Base-by-base conservation (phyloP, 495 filamentous ascomycete genomes). In the Wilcoxina mikolae region DNA sequence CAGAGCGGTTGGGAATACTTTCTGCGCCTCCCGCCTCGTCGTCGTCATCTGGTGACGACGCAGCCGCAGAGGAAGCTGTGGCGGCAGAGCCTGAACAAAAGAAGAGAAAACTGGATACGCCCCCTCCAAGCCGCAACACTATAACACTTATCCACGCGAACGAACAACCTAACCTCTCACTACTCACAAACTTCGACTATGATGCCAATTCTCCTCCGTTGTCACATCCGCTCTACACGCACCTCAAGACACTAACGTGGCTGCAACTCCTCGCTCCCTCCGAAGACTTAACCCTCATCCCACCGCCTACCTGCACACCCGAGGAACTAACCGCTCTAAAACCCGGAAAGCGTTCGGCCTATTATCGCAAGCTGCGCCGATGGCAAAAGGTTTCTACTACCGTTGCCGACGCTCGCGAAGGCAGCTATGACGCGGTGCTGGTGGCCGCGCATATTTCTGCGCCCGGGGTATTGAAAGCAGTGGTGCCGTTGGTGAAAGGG, bases 1-100 rank as follows among this genome's bases (percentile, higher is more conserved):
- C 91, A 0, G 91, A 98, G 67, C 76, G 83, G 51, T 88, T 96
- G 80, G 88, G 86, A 0, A 79, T 96, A 35, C 73, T 98, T 0
- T 76, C 86, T 64, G 43, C 51, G 38, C 23, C 53, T 41, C 57
- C 33, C 43, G 10, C 26, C 17, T 15, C 51, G 45, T 41, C 54
- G 23, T 31, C 58, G 29, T 49, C 61, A 23, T 29, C 59, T 11
- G 17, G 45, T 7, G 58, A 64, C 12, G 54, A 33, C 26, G 41
- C 46, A 4, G 26, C 45, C 1, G 45, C 28, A 38, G 23, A 33
- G 31, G 31, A 54, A n/a, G 38, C 53, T 25, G 57, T 59, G 25
- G 33, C 57, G 41, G 31, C 42, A 7, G 12, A 28, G 10, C 31
- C 31, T 9, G 31, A 31, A 26, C 54, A 57, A 7, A 60, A 64